phyloP scores from a whole-genome alignment of 1,139 yeast genomes.

The Diutina sp. region DNA sequence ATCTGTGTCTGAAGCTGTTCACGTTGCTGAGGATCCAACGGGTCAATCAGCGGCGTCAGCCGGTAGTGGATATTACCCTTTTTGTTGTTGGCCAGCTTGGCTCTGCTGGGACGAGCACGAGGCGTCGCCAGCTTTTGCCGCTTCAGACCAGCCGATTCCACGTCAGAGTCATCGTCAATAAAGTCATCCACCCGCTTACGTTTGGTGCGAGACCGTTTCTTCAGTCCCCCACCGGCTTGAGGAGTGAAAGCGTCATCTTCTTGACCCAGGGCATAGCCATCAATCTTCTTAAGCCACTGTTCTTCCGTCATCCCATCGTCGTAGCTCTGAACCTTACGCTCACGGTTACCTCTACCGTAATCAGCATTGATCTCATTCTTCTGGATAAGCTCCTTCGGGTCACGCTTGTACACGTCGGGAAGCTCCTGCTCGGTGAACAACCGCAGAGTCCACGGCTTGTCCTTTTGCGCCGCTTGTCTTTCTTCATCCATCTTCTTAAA shows the following conservation, averaged over 20 bases:
- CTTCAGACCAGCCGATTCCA: slow-evolving; percentile 9
- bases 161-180: slow-evolving; percentile 6
- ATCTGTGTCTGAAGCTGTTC: slow-evolving; percentile 26
- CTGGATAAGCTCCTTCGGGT: slow-evolving; percentile 30
- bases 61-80: background rate
- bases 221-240: slow-evolving; percentile 16
- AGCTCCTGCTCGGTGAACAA: slow-evolving; percentile 49
- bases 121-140: slow-evolving; percentile 20
- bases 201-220: slow-evolving; percentile 4
- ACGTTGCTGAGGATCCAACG: slow-evolving; percentile 29
- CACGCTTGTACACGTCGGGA: slow-evolving; percentile 44
- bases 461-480: slow-evolving; percentile 27
- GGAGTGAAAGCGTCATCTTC: slow-evolving; percentile 8
- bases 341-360: slow-evolving; percentile 54
- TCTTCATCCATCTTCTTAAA: slow-evolving; percentile 50
- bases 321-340: slow-evolving; percentile 39
- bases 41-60: slow-evolving; percentile 25
- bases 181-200: slow-evolving; percentile 4
- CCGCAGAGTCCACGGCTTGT: slow-evolving; percentile 34
- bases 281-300: slow-evolving; percentile 60
- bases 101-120: slow-evolving; percentile 7
- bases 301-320: slow-evolving; percentile 68
- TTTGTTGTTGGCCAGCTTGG: slow-evolving; percentile 4
- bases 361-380: slow-evolving; percentile 11
- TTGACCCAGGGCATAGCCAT: slow-evolving; percentile 16